These are phyloP conservation scores for Aspergillus ruber DNA, from an alignment of 2,329 filamentous ascomycete species.

Conservation along the genomic window DNA sequence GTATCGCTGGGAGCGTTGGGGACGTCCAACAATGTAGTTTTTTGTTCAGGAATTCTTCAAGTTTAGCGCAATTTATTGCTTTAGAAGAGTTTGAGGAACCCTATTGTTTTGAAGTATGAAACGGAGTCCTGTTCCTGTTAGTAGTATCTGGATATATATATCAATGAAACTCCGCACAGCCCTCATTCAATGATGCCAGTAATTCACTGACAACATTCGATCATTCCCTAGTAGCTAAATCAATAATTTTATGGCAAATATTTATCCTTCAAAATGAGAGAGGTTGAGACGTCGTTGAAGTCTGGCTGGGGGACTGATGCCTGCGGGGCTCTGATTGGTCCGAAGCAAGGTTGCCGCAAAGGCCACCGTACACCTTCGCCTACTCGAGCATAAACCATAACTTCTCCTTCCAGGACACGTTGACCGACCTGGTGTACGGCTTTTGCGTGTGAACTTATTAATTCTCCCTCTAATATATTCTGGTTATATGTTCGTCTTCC, in stretches of 20 bases:
- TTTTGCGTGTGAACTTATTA: constrained; percentile 5
- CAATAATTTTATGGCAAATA: not conserved
- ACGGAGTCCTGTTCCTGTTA: not conserved
- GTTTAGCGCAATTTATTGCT: too few relatives aligned
- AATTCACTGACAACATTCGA: not conserved
- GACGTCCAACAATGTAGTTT: too few relatives aligned
- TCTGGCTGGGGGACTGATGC: constrained; percentile 1
- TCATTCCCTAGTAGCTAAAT: not conserved
- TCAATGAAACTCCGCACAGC: not conserved
- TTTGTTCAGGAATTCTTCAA: too few relatives aligned
- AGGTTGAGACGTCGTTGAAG: not conserved
- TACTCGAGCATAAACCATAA: constrained; percentile 1
- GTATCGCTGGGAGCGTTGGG: too few relatives aligned
- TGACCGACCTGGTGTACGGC: constrained; percentile 7
- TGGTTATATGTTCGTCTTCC: not conserved
- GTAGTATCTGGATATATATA: not conserved
- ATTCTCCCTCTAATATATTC: not conserved
- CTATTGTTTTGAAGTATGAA: too few relatives aligned
- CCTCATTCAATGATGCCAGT: not conserved
- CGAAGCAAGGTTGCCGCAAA: constrained; percentile 21
- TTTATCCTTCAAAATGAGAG: too few relatives aligned
- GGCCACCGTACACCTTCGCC: constrained; percentile 33
- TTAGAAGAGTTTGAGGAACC: too few relatives aligned
- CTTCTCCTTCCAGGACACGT: constrained; percentile 9
- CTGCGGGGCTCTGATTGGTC: constrained; percentile 29